These are phyloP conservation scores for Hippophae gyantsensis DNA, from an alignment of 306 rosid genomes.

Conservation along the genomic window DNA sequence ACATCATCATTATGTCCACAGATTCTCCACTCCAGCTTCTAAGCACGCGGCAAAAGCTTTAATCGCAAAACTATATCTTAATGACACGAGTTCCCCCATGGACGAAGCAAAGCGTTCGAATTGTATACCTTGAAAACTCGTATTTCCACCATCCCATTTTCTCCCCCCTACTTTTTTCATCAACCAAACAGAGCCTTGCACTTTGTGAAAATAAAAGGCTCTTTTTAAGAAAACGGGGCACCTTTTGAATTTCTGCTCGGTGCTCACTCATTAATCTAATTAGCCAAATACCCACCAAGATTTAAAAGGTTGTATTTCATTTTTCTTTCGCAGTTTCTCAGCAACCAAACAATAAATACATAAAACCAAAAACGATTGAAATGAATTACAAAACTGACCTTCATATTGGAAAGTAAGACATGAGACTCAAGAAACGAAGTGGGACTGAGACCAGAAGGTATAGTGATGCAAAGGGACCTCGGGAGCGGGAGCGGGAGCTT, in stretches of 20 bases:
- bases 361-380: constrained; percentile 18
- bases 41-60: constrained; percentile 16
- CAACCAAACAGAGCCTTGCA: constrained; percentile 16
- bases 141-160: neutral
- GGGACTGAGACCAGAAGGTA: constrained; percentile 81
- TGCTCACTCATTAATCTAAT: too few species aligned
- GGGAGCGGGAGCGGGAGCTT: constrained; percentile 99
- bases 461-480: constrained; percentile 63
- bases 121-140: neutral
- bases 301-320: constrained; percentile 8
- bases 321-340: neutral
- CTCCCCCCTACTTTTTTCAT: constrained; percentile 8
- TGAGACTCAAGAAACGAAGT: constrained; percentile 86
- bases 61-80: neutral
- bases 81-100: constrained; percentile 12
- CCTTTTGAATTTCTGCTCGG: too few species aligned
- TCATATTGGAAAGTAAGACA: constrained; percentile 73
- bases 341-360: constrained; percentile 2
- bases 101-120: neutral
- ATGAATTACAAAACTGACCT: constrained; percentile 34
- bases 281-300: neutral
- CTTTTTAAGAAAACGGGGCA: too few species aligned
- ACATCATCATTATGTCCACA: constrained; percentile 28
- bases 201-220: too few species aligned
- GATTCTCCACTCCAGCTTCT: constrained; percentile 27